Evolutionary conservation across 2,329 filamentous ascomycete species (phyloP).

Genomic region (Colletotrichum sp.): DNA sequence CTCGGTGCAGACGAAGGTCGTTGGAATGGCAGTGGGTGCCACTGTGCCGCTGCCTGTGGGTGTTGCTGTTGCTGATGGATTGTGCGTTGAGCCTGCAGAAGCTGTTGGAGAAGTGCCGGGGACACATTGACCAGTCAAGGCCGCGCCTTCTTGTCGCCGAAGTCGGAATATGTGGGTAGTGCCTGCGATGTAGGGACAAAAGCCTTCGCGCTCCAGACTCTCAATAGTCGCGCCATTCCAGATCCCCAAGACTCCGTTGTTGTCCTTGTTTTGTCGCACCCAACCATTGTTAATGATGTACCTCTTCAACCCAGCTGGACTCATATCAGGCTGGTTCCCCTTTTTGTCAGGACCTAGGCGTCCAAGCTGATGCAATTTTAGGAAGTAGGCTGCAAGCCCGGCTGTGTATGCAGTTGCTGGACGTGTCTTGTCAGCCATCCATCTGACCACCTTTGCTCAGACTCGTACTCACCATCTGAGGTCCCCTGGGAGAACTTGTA

Average conservation of each 20-base stretch:
- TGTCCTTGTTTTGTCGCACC: neutral
- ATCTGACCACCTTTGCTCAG: rapidly evolving
- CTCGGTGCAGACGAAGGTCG: neutral
- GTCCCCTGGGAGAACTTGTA: neutral
- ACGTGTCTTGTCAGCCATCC: neutral
- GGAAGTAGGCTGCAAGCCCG: neutral
- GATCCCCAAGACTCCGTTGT: neutral
- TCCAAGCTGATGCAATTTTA: neutral
- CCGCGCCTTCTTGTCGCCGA: neutral
- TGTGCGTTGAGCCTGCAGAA: neutral
- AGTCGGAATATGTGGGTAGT: neutral
- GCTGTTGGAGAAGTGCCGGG: neutral
- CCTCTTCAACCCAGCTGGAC: neutral
- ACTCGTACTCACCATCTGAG: neutral
- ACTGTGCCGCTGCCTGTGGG: neutral
- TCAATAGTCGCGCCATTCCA: neutral
- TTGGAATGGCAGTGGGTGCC: neutral
- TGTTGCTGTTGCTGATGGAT: neutral
- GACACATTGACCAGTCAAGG: neutral
- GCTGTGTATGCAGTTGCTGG: neutral
- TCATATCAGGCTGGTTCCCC: neutral
- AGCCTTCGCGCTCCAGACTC: neutral
- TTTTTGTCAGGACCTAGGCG: neutral
- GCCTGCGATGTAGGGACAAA: neutral
- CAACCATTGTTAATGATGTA: neutral